Base-by-base conservation (phyloP, 257 asterid genomes). In the Ehretia macrophylla region DNA sequence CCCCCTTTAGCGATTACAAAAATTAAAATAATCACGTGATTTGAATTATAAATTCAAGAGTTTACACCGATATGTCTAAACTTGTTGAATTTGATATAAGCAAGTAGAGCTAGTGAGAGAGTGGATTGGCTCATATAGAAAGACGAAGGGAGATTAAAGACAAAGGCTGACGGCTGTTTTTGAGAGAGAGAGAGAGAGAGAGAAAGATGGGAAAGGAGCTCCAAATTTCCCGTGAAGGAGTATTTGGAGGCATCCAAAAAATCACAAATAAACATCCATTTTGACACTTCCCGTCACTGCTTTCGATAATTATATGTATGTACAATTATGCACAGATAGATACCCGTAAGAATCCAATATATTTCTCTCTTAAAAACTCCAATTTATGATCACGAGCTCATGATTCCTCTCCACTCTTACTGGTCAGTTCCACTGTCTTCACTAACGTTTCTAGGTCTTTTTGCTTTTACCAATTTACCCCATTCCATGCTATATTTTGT, bases 151-250 rank as follows among this genome's bases (percentile, higher is more conserved):
- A 38, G 63, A 57, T 42, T 10, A 42, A 42, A 32, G 72, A 71
- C 75, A 76, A 71, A 68, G 61, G 77, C 49, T 72, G 90, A 77
- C 81, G 88, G 90, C 94, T 85, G 90, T 79, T 81, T 66, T 74
- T 59, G 78, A 75, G 20, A 56, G 70, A 56, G 70, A 65, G 61
- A 48, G 71, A 59, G 70, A 58, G 55, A 46, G 61, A 48, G 71
- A 59, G 70, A 58, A 49, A 46, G 65, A 55, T 71, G 64, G 67
- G 63, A 81, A 79, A 78, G 74, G 85, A 71, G 85, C 78, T 82
- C 94, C 95, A 85, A 82, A 82, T 68, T 80, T 84, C 97, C 97
- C 97, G 95, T 88, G 97, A 88, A n/a, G 83, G 87, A 69, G 62
- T 16, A 50, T 85, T 88, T 95, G 95, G 78, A 62, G 61, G 74